phyloP scores from a whole-genome alignment of 768 basidiomycete species.

The Gloeopeniophorella convolvens region DNA sequence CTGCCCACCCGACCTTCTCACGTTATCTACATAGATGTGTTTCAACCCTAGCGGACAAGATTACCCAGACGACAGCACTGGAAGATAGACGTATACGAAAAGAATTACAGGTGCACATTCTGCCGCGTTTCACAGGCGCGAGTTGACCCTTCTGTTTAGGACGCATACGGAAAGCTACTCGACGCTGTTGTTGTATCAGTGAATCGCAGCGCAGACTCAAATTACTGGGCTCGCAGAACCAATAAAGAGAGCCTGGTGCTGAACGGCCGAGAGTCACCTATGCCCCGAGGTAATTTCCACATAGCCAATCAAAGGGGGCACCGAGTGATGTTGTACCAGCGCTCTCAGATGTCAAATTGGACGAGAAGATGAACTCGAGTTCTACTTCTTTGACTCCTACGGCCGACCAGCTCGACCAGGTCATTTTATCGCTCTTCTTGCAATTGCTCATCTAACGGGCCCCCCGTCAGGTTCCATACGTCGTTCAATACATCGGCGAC shows the following conservation, averaged over 20 bases:
- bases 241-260: constrained; percentile 53
- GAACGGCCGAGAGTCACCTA: constrained; percentile 71
- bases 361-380: constrained; percentile 53
- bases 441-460: not conserved
- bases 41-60: constrained; percentile 71
- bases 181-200: constrained; percentile 73
- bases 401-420: constrained; percentile 44
- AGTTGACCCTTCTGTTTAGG: constrained; percentile 36
- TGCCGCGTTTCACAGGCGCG: not conserved
- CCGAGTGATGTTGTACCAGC: constrained; percentile 8
- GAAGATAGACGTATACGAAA: constrained; percentile 85
- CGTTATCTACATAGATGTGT: constrained; percentile 48
- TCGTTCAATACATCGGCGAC: constrained; percentile 63
- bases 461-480: constrained; percentile 33
- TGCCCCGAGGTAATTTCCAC: constrained; percentile 42
- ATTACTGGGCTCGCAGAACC: constrained; percentile 71
- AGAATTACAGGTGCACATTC: constrained; percentile 65
- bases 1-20: constrained; percentile 6
- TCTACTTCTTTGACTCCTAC: constrained; percentile 32
- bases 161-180: constrained; percentile 78
- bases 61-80: constrained; percentile 83
- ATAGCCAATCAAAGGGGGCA: not conserved
- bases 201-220: constrained; percentile 65
- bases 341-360: constrained; percentile 37
- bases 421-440: constrained; percentile 22